Evolutionary conservation across 1,139 yeast genomes (phyloP).

Genomic region (Candida sanyaensis): DNA sequence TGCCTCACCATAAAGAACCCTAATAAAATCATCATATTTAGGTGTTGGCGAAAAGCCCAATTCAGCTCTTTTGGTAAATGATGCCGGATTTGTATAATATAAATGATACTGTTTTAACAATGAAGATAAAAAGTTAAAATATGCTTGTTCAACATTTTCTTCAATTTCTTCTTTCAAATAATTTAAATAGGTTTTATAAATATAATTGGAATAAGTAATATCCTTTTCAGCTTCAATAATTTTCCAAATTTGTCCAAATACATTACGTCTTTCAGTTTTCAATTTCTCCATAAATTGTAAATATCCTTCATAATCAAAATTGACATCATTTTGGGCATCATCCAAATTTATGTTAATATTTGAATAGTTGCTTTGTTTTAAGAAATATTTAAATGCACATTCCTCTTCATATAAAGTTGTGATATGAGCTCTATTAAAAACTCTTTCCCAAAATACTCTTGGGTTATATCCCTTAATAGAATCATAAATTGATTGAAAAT

Average conservation of each 20-base stretch:
- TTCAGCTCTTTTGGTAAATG: conserved; percentile 14
- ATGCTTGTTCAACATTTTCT: conserved; percentile 19
- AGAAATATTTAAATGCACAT: conserved; percentile 28
- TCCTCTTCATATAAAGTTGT: conserved; percentile 29
- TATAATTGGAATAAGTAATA: conserved; percentile 25
- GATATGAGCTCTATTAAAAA: conserved; percentile 40
- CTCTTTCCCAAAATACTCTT: conserved; percentile 36
- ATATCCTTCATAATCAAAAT: conserved; percentile 44
- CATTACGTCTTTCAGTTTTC: conserved; percentile 25
- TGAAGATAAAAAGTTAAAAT: conserved; percentile 24
- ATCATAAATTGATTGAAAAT: conserved; percentile 34
- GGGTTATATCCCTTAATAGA: conserved; percentile 21
- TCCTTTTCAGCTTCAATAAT: conserved; percentile 27
- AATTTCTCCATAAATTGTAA: conserved; percentile 29
- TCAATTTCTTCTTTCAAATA: conserved; percentile 21
- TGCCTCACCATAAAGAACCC: conserved; percentile 25
- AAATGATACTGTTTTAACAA: conserved; percentile 24
- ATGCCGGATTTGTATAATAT: conserved; percentile 13
- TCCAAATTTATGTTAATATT: conserved; percentile 17
- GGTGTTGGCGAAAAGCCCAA: conserved; percentile 17
- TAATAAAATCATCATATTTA: conserved; percentile 20
- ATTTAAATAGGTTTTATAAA: conserved; percentile 26
- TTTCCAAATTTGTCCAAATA: conserved; percentile 36
- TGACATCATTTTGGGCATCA: conserved; percentile 34
- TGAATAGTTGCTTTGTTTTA: conserved; percentile 12